Percentiles rank a stretch among this genome's conserved stretches.
Conservation (phyloP, 2,329 filamentous ascomycete genomes). For the Diaporthe caulivora region DNA sequence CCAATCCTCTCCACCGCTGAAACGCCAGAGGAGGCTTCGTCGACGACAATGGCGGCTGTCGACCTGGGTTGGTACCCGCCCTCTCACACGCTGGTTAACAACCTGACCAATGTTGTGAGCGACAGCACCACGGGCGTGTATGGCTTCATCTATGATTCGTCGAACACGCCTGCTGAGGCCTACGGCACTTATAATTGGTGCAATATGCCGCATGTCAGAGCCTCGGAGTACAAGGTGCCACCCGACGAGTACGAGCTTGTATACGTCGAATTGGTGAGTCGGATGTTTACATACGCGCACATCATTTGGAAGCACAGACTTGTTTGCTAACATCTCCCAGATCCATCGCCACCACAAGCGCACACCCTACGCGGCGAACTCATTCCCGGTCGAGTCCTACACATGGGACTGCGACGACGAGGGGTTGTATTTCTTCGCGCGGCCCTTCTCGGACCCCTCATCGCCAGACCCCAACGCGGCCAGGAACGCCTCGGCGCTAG, state of each 20-base stretch:
- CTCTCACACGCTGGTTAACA: slow-evolving; percentile 45
- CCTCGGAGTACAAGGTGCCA: slow-evolving; percentile 70
- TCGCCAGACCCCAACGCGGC: slow-evolving; percentile 29
- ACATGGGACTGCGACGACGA: slow-evolving; percentile 80
- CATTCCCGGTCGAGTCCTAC: slow-evolving; percentile 80
- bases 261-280: slow-evolving; percentile 80
- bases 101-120: slow-evolving; percentile 45
- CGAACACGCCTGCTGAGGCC: slow-evolving; percentile 63
- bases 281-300: neutral
- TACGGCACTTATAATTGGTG: slow-evolving; percentile 84
- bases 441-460: slow-evolving; percentile 57
- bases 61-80: slow-evolving; percentile 47
- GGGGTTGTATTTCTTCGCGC: slow-evolving; percentile 77
- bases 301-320: too few relatives aligned
- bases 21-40: neutral
- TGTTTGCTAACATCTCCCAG: slow-evolving; percentile 48
- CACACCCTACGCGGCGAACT: slow-evolving; percentile 83
- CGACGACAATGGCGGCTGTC: slow-evolving; percentile 34
- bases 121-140: slow-evolving; percentile 68
- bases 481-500: slow-evolving; percentile 57
- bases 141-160: slow-evolving; percentile 81
- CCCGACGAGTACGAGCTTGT: slow-evolving; percentile 70
- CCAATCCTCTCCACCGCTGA: slow-evolving; percentile 7
- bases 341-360: slow-evolving; percentile 89
- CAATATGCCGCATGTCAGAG: slow-evolving; percentile 88